Conservation (phyloP, 805 yeast genomes). For the Tetrapisispora phaffii region DNA sequence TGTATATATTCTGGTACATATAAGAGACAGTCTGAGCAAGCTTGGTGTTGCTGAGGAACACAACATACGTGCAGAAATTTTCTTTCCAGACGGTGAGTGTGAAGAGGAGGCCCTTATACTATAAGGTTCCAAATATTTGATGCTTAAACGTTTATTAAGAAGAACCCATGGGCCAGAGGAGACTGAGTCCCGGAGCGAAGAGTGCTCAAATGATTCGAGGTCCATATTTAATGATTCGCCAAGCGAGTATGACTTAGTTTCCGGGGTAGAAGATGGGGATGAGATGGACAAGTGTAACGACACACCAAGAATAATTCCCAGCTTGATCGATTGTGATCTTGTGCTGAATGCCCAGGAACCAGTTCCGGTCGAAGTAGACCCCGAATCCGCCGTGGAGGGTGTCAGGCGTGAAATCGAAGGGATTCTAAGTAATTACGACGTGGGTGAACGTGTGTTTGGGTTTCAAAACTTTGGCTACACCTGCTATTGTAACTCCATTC, state of each 20-base stretch:
- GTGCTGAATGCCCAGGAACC: too few species aligned
- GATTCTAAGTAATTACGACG: not conserved
- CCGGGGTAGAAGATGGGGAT: not conserved
- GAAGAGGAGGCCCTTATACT: too few species aligned
- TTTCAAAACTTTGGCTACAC: slow-evolving; percentile 85
- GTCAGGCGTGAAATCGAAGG: not conserved
- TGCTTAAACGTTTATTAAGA: not conserved
- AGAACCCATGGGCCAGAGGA: not conserved
- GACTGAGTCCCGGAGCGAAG: not conserved
- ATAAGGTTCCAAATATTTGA: too few species aligned
- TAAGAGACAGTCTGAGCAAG: too few species aligned
- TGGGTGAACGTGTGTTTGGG: slow-evolving; percentile 46
- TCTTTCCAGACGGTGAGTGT: too few species aligned
- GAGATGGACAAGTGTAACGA: not conserved
- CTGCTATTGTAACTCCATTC: slow-evolving; percentile 87
- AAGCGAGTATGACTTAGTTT: not conserved
- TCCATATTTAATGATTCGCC: not conserved
- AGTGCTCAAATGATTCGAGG: not conserved
- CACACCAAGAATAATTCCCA: not conserved
- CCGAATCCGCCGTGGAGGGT: not conserved
- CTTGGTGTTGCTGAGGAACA: too few species aligned
- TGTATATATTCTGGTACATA: too few species aligned
- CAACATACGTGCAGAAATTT: too few species aligned
- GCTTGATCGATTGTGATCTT: not conserved
- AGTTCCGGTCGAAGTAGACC: not conserved